These are phyloP conservation scores for Arthrocladium fulminans DNA, from an alignment of 2,329 filamentous ascomycete species.

Conservation along the genomic window DNA sequence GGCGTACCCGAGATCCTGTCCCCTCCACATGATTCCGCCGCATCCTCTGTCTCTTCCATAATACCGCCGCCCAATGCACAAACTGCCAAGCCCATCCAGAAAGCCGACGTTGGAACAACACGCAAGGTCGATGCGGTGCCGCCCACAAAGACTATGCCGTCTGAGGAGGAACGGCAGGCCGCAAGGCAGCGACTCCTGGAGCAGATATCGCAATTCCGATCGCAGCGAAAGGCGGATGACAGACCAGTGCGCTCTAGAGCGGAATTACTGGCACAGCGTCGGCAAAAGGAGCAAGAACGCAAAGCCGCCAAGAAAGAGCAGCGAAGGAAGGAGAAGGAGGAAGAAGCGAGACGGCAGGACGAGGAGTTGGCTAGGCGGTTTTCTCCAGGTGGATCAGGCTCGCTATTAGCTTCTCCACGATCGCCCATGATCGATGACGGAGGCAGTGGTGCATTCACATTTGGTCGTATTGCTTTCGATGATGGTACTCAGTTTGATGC, in stretches of 20 bases:
- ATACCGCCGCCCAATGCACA: slow-evolving; percentile 32
- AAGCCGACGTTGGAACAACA: slow-evolving; percentile 13
- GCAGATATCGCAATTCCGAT: slow-evolving; percentile 75
- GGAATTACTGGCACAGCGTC: slow-evolving; percentile 81
- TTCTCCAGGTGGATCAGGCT: slow-evolving; percentile 50
- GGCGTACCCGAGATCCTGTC: slow-evolving; percentile 27
- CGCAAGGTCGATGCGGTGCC: slow-evolving; percentile 34
- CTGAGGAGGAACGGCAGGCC: slow-evolving; percentile 45
- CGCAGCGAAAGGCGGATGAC: slow-evolving; percentile 78
- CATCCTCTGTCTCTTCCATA: slow-evolving; percentile 62
- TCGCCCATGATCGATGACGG: slow-evolving; percentile 34
- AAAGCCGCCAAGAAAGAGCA: slow-evolving; percentile 84
- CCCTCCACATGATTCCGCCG: slow-evolving; percentile 35
- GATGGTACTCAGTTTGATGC: slow-evolving; percentile 75
- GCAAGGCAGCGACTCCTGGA: slow-evolving; percentile 64
- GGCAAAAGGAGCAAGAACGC: slow-evolving; percentile 77
- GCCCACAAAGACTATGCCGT: slow-evolving; percentile 54
- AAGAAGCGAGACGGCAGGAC: slow-evolving; percentile 58
- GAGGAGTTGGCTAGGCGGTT: slow-evolving; percentile 48
- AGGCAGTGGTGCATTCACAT: slow-evolving; percentile 63
- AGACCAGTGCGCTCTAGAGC: slow-evolving; percentile 76
- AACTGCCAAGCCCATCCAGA: slow-evolving; percentile 5
- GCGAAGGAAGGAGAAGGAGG: slow-evolving; percentile 65
- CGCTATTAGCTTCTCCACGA: slow-evolving; percentile 46
- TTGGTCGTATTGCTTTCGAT: slow-evolving; percentile 81